Conservation (phyloP, 2,329 filamentous ascomycete genomes). For the Ophiosphaerella korrae region DNA sequence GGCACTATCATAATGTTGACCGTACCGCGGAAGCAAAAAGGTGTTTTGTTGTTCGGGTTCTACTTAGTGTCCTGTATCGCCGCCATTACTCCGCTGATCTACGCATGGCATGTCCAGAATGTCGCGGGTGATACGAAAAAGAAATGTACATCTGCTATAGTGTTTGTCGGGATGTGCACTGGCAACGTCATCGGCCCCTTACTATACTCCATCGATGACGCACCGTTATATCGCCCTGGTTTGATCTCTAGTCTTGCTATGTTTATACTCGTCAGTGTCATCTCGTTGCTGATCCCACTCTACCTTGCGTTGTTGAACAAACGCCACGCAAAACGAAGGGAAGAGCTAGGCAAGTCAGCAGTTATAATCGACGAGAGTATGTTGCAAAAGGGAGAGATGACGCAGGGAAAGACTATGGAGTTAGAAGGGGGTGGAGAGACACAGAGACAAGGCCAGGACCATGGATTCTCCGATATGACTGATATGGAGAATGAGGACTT, state of each 20-base stretch:
- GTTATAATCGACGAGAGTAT: slow-evolving; percentile 41
- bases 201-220: slow-evolving; percentile 42
- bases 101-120: slow-evolving; percentile 47
- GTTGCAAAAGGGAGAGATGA: slow-evolving; percentile 31
- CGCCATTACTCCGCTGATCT: slow-evolving; percentile 44
- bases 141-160: slow-evolving; percentile 44
- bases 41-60: slow-evolving; percentile 57
- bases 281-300: slow-evolving; percentile 35
- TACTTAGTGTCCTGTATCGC: slow-evolving; percentile 54
- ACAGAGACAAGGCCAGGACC: slow-evolving; percentile 11
- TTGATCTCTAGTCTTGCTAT: slow-evolving; percentile 43
- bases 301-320: slow-evolving; percentile 41
- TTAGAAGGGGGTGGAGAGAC: slow-evolving; percentile 9
- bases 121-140: slow-evolving; percentile 47
- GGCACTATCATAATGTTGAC: slow-evolving; percentile 59
- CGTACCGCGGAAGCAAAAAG: slow-evolving; percentile 54
- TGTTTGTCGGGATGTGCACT: slow-evolving; percentile 46
- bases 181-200: slow-evolving; percentile 47
- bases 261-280: slow-evolving; percentile 37
- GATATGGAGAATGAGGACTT: slow-evolving; percentile 30
- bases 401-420: slow-evolving; percentile 13
- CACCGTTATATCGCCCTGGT: slow-evolving; percentile 42
- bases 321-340: slow-evolving; percentile 36
- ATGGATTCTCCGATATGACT: slow-evolving; percentile 26
- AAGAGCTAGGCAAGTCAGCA: slow-evolving; percentile 37